Evolutionary conservation across 148 eudicot genomes (phyloP).

Genomic region (Heliosperma pusillum): DNA sequence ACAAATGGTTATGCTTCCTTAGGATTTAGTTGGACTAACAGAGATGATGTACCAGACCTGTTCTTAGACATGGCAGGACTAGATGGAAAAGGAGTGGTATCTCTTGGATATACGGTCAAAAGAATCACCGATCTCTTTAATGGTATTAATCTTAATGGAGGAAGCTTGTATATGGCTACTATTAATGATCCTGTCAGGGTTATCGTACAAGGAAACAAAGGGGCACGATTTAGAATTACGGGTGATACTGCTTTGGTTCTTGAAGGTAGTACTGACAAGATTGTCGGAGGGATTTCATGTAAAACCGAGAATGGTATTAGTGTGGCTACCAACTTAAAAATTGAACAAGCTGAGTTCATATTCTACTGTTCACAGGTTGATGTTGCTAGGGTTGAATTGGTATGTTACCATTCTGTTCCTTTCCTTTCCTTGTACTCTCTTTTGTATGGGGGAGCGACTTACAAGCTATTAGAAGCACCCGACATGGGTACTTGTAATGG

Average conservation of each 20-base stretch:
- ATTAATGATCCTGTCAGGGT: constrained; percentile 28
- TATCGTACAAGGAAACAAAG: constrained; percentile 30
- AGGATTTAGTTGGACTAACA: constrained; percentile 37
- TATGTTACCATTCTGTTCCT: constrained; percentile 7
- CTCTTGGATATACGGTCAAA: constrained; percentile 45
- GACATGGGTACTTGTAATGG: too few species aligned
- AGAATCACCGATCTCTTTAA: constrained; percentile 28
- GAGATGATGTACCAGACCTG: constrained; percentile 5
- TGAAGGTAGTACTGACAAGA: constrained; percentile 8
- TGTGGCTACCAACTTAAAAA: constrained; percentile 24
- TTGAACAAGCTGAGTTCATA: constrained; percentile 29
- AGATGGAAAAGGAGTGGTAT: constrained; percentile 34
- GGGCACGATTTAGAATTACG: constrained; percentile 23
- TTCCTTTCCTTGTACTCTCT: background rate
- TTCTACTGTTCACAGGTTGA: constrained; percentile 43
- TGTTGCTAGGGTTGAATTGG: constrained; percentile 42
- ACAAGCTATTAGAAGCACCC: too few species aligned
- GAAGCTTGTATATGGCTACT: constrained; percentile 46
- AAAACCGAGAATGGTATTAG: constrained; percentile 19
- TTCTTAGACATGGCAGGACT: constrained; percentile 34
- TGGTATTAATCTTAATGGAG: constrained; percentile 23
- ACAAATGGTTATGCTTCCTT: constrained; percentile 35
- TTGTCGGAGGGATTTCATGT: constrained; percentile 37
- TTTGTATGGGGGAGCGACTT: too few species aligned
- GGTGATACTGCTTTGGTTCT: constrained; percentile 26